Conservation (phyloP, 2,329 filamentous ascomycete species). For the Sphaerulina populicola region DNA sequence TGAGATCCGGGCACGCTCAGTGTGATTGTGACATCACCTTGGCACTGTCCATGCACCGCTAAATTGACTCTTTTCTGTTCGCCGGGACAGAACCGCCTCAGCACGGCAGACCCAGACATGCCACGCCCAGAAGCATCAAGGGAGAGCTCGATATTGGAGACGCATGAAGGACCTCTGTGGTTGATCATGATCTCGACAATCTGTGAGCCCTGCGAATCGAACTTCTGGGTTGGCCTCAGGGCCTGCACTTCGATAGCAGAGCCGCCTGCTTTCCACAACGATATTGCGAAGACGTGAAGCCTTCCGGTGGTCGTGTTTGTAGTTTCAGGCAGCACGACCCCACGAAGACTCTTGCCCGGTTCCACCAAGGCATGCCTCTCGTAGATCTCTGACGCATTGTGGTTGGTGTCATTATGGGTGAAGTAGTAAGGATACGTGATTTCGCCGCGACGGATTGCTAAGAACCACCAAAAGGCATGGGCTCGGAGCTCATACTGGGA, state of each 20-base stretch:
- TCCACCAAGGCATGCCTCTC: background rate
- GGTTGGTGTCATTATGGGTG: background rate
- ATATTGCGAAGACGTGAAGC: background rate
- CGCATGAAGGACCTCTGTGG: background rate
- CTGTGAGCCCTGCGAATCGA: background rate
- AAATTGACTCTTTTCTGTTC: background rate
- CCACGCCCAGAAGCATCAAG: background rate
- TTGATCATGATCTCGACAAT: background rate
- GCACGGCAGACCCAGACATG: background rate
- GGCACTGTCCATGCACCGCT: background rate
- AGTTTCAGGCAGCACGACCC: background rate
- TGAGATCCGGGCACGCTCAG: background rate
- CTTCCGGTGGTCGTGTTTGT: background rate
- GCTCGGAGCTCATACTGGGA: background rate
- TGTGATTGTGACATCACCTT: background rate
- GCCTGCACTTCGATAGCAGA: background rate
- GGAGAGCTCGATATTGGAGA: background rate
- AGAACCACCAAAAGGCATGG: background rate
- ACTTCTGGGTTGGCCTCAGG: background rate
- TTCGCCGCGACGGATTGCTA: background rate
- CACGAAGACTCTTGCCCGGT: background rate
- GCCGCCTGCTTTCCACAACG: background rate
- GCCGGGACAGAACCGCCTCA: background rate
- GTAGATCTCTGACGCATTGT: background rate
- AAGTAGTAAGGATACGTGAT: background rate